Evolutionary conservation across 257 asterid species (phyloP), one percentile per base, ranked within the genome.

Genomic region (Salvia rosmarinus): DNA sequence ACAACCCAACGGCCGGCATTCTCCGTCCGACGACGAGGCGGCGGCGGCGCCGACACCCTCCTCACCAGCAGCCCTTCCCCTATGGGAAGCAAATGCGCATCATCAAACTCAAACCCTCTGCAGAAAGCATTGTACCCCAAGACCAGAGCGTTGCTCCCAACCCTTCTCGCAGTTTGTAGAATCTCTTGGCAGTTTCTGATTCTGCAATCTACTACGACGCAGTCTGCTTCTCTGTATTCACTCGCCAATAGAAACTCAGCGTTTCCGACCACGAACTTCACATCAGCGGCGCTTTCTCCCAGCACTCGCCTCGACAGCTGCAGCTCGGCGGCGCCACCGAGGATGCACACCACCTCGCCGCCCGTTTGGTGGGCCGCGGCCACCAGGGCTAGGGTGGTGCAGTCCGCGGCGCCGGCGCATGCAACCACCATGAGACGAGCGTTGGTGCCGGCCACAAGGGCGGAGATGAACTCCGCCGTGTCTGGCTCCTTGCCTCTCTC

Each of bases 301-400:
- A 84, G 57, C 35, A 47, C 28, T 21, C 69, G 68, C 51, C 73
- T 75, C 0, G 92, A 88, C 32, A 56, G 16, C 32, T 67, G 64
- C 50, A 81, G 56, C 16, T 86, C 78, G 17, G 80, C 55, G 12
- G 71, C 19, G 13, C 82, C 76, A 1, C 50, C 58, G 1, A 90
- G 68, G 37, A 88, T 84, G 89, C 96, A 90, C 7, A 86, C 46
- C 1, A 90, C 87, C 4, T 73, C 77, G 1, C 96, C 96, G 9
- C 96, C 85, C 0, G 96, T 88, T 67, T 88, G 97, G 23, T 88
- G 84, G 9, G 97, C 91, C 4, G 94, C 97, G 0, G 89, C 91
- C 39, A 78, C 96, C 16, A 90, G 74, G 64, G 97, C 96, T 12
- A 82, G 68, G 67, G 87, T 84, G 6, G 85, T 74, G 68, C 47